These are phyloP conservation scores for Podospora pseudopauciseta DNA, from an alignment of 495 filamentous ascomycete species.

Conservation along the genomic window DNA sequence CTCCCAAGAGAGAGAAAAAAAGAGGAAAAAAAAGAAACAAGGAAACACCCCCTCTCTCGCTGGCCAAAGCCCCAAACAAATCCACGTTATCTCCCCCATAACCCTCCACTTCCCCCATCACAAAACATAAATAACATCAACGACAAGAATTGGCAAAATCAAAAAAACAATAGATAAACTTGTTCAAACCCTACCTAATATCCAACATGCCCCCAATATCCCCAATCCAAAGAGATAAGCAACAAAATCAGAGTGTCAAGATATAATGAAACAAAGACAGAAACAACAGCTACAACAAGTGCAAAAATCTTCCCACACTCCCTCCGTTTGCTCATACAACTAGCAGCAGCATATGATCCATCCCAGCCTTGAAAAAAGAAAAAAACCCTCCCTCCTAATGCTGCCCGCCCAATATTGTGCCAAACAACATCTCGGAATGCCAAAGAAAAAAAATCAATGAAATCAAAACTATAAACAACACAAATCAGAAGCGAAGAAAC, in stretches of 20 bases:
- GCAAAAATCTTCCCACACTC: neutral
- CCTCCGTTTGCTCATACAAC: neutral
- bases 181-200: neutral
- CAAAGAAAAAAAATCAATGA: neutral
- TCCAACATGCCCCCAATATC: neutral
- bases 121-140: neutral
- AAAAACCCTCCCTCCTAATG: neutral
- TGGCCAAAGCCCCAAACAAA: neutral
- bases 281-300: neutral
- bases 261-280: neutral
- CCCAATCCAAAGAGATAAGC: neutral
- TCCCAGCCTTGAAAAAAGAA: too few species aligned
- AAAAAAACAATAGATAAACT: neutral
- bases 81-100: neutral
- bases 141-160: neutral
- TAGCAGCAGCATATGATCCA: neutral
- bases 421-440: neutral
- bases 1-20: neutral
- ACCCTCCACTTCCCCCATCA: neutral
- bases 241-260: neutral
- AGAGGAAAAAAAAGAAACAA: neutral
- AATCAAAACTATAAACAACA: neutral
- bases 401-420: neutral
- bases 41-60: neutral
- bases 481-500: neutral